Base-by-base conservation (phyloP, 2,329 filamentous ascomycete genomes). In the Phyllosticta citribraziliensis region DNA sequence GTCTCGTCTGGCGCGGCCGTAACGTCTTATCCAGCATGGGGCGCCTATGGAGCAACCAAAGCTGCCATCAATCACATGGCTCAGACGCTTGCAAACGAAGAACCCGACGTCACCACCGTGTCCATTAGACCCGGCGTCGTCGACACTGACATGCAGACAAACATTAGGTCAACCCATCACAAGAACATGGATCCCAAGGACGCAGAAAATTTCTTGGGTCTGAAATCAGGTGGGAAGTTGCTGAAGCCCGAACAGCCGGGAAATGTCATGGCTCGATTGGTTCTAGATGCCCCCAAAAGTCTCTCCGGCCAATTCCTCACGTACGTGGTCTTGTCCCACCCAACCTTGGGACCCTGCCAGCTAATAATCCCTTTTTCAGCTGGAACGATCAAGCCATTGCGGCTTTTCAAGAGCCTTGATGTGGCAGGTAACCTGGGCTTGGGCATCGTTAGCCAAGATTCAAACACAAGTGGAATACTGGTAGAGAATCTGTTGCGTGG, bases 91-190 rank as follows among this genome's bases (percentile, higher is more conserved):
- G 84, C 84, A 0, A 80, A 81, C 1, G 92, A 97, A 70, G 92
- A 96, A 72, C 85, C 87, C 1, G 80, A 86, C 14, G 84, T 96
- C 53, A 88, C 83, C 0, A 86, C 84, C 12, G 75, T 96, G 0
- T 80, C 89, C 0, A 78, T 97, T 35, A 80, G 86, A 3, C 92
- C 92, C 0, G 92, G 92, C 2, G 84, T 89, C 54, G 88, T 95
- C 8, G 88, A 96, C 70, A 97, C 92, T 0, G 87, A 87, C 57
- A 97, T 97, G 92, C 92, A 96, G 72, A 81, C 81, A n/a, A 82
- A 88, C 62, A 83, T 99, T 62, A 80, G 94, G 57, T 86, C 91
- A 55, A 82, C 85, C 62, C 88, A 94, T 72, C 78, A 81, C 8
- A 79, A 76, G 27, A 75, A 74, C 17, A 84, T 89, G 81, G 81